Conservation (phyloP, 2,329 filamentous ascomycete genomes). For the Coleophoma cylindrospora region DNA sequence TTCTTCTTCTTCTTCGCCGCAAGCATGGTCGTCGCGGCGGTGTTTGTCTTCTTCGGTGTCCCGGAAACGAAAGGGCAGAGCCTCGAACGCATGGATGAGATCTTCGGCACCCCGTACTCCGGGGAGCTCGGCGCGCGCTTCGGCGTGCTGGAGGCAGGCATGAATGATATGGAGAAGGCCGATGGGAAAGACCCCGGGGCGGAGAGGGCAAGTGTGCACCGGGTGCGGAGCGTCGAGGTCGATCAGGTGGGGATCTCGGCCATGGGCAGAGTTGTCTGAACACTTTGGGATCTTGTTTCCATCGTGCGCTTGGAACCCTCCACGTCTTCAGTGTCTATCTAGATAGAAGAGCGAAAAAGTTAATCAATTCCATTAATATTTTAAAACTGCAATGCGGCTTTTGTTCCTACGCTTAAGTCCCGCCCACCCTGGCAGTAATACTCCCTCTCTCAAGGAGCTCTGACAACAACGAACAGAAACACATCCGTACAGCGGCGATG, state of each 20-base stretch:
- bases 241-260: neutral
- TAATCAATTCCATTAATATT: too few species aligned
- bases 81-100: constrained; percentile 66
- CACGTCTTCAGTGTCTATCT: too few species aligned
- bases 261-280: neutral
- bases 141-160: too few species aligned
- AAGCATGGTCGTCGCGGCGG: constrained; percentile 57
- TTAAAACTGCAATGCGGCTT: too few species aligned
- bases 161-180: neutral
- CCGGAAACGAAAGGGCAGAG: constrained; percentile 68
- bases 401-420: too few species aligned
- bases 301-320: too few species aligned
- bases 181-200: neutral
- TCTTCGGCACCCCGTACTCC: constrained; percentile 17
- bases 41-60: constrained; percentile 70
- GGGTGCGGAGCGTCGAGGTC: neutral
- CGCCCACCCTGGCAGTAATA: too few species aligned
- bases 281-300: too few species aligned
- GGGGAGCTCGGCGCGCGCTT: neutral
- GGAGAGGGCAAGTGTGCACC: neutral
- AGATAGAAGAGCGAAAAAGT: too few species aligned
- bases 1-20: constrained; percentile 49
- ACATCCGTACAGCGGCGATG: too few species aligned
- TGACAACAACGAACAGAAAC: too few species aligned
- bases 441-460: too few species aligned